Percentiles rank a stretch among this genome's conserved stretches.
Conservation (phyloP, 2,329 filamentous ascomycete genomes). For the Sporothrix mexicana region DNA sequence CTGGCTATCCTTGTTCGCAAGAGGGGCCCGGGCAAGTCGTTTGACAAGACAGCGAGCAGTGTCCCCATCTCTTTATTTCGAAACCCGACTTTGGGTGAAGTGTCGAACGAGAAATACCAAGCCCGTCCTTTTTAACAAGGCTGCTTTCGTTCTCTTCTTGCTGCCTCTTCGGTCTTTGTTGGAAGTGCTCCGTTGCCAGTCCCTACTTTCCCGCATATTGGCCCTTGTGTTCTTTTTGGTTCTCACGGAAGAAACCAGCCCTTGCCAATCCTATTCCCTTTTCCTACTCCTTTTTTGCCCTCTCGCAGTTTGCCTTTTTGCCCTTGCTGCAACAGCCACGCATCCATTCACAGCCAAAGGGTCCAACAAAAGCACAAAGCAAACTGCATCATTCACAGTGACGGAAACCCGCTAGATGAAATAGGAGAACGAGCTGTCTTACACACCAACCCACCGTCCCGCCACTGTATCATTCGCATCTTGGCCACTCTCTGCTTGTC, state of each 20-base stretch:
- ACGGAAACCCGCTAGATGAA: background rate
- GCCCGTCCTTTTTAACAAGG: background rate
- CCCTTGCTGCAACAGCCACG: background rate
- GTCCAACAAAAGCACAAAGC: background rate
- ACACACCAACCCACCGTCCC: constrained; percentile 9
- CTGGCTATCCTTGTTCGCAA: constrained; percentile 9
- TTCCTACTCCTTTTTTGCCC: background rate
- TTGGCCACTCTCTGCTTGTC: background rate
- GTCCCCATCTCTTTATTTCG: background rate
- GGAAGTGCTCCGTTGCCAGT: background rate
- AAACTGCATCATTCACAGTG: constrained; percentile 19
- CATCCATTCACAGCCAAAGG: constrained; percentile 11
- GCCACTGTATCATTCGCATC: background rate
- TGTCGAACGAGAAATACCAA: background rate
- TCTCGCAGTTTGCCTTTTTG: background rate
- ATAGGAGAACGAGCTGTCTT: background rate
- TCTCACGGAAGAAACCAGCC: background rate
- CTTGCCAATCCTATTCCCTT: background rate
- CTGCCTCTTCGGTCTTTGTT: background rate
- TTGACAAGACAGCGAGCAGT: background rate
- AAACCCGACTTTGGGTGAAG: background rate
- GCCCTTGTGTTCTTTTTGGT: background rate
- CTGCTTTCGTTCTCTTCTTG: background rate
- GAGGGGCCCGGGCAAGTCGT: constrained; percentile 4
- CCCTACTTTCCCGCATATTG: background rate